phyloP scores from a whole-genome alignment of 495 filamentous ascomycete genomes.

The Polyplosphaeria fusca region DNA sequence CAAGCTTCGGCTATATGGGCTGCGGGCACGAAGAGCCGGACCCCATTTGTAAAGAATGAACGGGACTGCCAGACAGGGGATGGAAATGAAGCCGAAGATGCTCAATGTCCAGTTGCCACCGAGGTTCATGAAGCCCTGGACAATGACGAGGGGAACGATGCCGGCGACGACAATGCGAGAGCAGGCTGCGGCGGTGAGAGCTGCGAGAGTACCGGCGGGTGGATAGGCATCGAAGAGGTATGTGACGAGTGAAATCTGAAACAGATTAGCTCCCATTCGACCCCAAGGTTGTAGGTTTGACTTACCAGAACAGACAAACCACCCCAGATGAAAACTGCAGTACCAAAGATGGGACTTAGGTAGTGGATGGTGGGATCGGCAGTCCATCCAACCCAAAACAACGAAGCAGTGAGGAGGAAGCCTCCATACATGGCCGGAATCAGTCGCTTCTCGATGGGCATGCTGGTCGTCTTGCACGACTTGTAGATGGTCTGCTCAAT shows the following conservation, averaged over 20 bases:
- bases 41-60: conserved; percentile 35
- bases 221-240: conserved; percentile 48
- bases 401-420: conserved; percentile 13
- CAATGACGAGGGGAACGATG: conserved; percentile 31
- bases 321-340: conserved; percentile 36
- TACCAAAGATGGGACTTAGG: conserved; percentile 33
- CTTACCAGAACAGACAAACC: conserved; percentile 33
- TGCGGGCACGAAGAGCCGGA: conserved; percentile 20
- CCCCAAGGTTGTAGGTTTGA: too few species aligned
- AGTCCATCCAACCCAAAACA: conserved; percentile 40
- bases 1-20: conserved; percentile 22
- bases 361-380: conserved; percentile 31
- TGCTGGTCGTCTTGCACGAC: conserved; percentile 11
- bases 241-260: conserved; percentile 40
- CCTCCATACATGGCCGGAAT: conserved; percentile 29
- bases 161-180: conserved; percentile 30
- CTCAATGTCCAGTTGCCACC: conserved; percentile 32
- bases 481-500: conserved; percentile 30
- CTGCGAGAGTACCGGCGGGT: conserved; percentile 34
- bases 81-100: conserved; percentile 38
- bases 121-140: conserved; percentile 32
- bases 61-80: conserved; percentile 29
- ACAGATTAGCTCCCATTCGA: too few species aligned
- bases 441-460: conserved; percentile 35
- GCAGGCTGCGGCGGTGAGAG: conserved; percentile 33